Conservation (phyloP, 768 basidiomycete species). For the Phylloporus sp. region DNA sequence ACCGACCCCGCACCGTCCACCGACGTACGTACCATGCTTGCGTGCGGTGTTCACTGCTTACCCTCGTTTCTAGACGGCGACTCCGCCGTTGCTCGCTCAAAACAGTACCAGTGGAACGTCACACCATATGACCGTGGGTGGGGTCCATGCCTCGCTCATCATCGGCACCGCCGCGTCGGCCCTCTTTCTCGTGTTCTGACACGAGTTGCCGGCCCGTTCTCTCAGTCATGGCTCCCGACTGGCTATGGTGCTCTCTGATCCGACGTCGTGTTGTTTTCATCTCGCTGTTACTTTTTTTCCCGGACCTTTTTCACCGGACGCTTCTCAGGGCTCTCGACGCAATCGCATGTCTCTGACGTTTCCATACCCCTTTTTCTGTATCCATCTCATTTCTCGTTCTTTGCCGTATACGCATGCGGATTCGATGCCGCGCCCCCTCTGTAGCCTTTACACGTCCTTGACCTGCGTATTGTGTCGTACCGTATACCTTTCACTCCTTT, state of each 20-base stretch:
- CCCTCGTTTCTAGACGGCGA: too few relatives aligned
- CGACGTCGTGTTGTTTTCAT: too few relatives aligned
- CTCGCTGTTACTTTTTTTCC: not conserved
- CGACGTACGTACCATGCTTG: too few relatives aligned
- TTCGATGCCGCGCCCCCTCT: not conserved
- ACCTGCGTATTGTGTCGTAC: not conserved
- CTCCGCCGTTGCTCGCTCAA: not conserved
- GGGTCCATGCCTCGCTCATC: slow-evolving; percentile 4
- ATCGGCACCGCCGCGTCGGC: slow-evolving; percentile 2
- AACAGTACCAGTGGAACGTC: slow-evolving; percentile 10
- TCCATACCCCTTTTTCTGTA: not conserved
- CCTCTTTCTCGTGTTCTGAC: slow-evolving; percentile 1
- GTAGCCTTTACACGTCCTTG: not conserved
- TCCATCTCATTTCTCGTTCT: not conserved
- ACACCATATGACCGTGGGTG: slow-evolving; percentile 3
- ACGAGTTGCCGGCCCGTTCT: too few relatives aligned
- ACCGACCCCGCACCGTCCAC: too few relatives aligned
- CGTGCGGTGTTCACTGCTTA: too few relatives aligned
- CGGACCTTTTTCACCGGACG: too few relatives aligned
- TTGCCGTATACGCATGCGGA: not conserved
- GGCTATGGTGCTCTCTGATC: too few relatives aligned
- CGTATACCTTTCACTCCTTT: not conserved
- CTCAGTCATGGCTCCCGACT: too few relatives aligned
- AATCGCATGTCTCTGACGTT: not conserved
- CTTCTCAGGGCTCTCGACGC: not conserved